Evolutionary conservation across 2,329 filamentous ascomycete species (phyloP).

Genomic region (Fusarium cyanostomum): DNA sequence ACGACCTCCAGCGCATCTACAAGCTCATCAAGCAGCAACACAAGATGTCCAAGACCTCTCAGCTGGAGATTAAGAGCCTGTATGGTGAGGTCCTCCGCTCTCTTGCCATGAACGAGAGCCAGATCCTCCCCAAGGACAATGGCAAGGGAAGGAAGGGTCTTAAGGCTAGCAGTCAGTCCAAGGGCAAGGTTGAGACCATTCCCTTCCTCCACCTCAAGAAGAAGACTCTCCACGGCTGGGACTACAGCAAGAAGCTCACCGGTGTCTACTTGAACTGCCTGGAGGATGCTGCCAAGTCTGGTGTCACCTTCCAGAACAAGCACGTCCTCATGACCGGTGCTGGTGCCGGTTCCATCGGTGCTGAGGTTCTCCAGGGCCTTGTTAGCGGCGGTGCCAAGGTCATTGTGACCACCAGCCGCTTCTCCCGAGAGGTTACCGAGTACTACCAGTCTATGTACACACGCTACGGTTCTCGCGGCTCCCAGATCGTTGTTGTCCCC

Average conservation of each 20-base stretch:
- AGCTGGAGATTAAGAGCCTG: constrained; percentile 93
- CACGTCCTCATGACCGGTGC: constrained; percentile 98
- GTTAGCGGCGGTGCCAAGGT: constrained; percentile 98
- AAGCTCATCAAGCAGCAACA: constrained; percentile 99
- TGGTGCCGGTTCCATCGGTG: constrained; percentile 96
- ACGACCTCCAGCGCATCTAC: constrained; percentile 93
- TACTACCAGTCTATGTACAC: constrained; percentile 99
- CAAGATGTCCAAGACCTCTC: constrained; percentile 94
- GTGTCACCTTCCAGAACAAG: constrained; percentile 93
- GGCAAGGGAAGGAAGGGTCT: constrained; percentile 69
- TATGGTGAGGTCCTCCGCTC: constrained; percentile 96
- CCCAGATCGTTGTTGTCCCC: constrained; percentile 95
- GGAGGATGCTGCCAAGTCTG: constrained; percentile 85
- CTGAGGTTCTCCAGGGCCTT: constrained; percentile 93
- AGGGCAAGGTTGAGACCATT: constrained; percentile 96
- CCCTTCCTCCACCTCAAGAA: constrained; percentile 97
- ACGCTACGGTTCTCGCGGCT: constrained; percentile 90
- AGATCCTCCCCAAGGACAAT: constrained; percentile 91
- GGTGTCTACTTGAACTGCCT: constrained; percentile 91
- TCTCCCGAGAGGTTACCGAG: constrained; percentile 96
- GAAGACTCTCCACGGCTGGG: constrained; percentile 93
- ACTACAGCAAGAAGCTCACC: constrained; percentile 99
- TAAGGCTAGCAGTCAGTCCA: constrained; percentile 67
- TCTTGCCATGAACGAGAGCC: constrained; percentile 96
- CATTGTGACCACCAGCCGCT: constrained; percentile 94